Conservation (phyloP, 2,329 filamentous ascomycete species). For the Aspergillus luchuensis region DNA sequence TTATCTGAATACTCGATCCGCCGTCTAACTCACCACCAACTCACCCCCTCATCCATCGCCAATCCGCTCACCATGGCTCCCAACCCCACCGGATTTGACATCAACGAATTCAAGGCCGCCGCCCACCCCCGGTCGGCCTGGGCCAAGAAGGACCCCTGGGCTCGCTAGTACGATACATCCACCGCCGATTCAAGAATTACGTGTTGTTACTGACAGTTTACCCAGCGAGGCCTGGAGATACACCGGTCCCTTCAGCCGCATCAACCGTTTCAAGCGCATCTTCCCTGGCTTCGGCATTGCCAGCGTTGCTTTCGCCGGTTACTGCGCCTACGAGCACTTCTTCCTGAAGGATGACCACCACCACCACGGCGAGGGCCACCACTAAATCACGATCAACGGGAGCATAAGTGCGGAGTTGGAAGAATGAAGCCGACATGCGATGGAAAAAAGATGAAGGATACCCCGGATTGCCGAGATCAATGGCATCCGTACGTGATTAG, state of each 20-base stretch:
- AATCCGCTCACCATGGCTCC: slow-evolving; percentile 50
- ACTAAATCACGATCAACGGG: slow-evolving; percentile 43
- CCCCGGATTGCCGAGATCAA: slow-evolving; percentile 21
- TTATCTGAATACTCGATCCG: slow-evolving; percentile 13
- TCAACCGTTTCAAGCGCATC: slow-evolving; percentile 81
- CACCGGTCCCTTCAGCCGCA: slow-evolving; percentile 80
- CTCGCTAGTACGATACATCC: slow-evolving; percentile 55
- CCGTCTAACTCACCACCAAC: not conserved
- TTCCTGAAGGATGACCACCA: slow-evolving; percentile 73
- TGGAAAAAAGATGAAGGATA: slow-evolving; percentile 26
- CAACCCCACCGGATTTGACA: slow-evolving; percentile 89
- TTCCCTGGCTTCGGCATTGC: slow-evolving; percentile 94
- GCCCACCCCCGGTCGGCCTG: slow-evolving; percentile 59
- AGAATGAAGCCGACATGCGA: slow-evolving; percentile 13
- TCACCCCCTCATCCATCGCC: slow-evolving; percentile 23
- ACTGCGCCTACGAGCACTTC: slow-evolving; percentile 86
- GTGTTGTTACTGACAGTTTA: slow-evolving; percentile 20
- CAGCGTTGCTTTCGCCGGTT: slow-evolving; percentile 83
- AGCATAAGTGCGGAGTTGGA: not conserved
- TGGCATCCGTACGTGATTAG: slow-evolving; percentile 1
- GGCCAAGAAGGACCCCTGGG: slow-evolving; percentile 62
- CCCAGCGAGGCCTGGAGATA: slow-evolving; percentile 88
- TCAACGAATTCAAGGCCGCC: slow-evolving; percentile 74
- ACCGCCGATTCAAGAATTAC: not conserved
- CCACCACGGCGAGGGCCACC: slow-evolving; percentile 57